A percentile compares a stretch with the other conserved stretches of the same genome.
Evolutionary conservation across 176 grass and related monocot genomes (phyloP).

Genomic region (Oryza meyeriana): DNA sequence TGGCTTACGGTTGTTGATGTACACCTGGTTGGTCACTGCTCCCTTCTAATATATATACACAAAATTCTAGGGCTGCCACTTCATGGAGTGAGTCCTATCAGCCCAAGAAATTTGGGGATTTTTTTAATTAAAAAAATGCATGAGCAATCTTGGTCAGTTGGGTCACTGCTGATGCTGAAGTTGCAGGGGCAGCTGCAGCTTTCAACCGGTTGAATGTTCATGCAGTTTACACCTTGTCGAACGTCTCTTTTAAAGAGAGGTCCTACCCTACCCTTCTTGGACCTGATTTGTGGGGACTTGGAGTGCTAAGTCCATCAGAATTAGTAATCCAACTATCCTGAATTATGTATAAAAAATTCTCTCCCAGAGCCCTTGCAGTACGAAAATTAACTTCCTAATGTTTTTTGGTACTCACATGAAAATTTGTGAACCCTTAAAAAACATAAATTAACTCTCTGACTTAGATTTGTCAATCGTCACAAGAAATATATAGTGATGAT

Average conservation of each 20-base stretch:
- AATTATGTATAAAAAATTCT: not conserved
- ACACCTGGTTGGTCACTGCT: constrained; percentile 27
- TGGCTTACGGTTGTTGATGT: constrained; percentile 1
- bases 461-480: not conserved
- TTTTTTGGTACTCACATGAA: not conserved
- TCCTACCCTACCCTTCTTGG: constrained; percentile 4
- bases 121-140: not conserved
- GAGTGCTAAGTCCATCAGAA: not conserved
- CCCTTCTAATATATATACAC: constrained; percentile 44
- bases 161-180: constrained; percentile 35
- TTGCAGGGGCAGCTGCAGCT: constrained; percentile 1
- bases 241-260: constrained; percentile 1
- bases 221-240: constrained; percentile 15
- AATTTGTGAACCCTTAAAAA: not conserved
- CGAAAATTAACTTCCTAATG: not conserved
- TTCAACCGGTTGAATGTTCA: constrained; percentile 9
- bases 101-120: not conserved
- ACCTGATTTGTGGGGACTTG: no score
- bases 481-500: no score
- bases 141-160: not conserved
- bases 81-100: not conserved
- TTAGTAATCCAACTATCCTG: not conserved
- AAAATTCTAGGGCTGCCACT: constrained; percentile 20
- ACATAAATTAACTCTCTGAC: not conserved
- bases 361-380: not conserved